These are phyloP conservation scores for Mytilinidion resinicola DNA, from an alignment of 495 filamentous ascomycete genomes.

Conservation along the genomic window DNA sequence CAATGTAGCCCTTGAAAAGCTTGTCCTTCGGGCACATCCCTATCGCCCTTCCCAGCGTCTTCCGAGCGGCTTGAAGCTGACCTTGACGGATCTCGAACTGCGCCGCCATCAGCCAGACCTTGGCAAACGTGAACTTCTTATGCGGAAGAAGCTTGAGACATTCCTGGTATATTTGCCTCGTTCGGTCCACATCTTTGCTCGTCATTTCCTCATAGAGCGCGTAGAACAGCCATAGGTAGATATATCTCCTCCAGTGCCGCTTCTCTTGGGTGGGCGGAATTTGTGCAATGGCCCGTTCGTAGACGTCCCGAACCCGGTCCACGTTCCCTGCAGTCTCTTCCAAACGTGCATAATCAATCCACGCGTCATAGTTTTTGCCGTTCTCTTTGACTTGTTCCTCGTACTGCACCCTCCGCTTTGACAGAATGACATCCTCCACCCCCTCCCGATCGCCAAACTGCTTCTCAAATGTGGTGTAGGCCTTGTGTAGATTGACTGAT, in stretches of 20 bases:
- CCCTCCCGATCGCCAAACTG: slow-evolving; percentile 92
- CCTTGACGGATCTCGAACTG: slow-evolving; percentile 89
- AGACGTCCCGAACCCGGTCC: slow-evolving; percentile 81
- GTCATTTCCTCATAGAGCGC: slow-evolving; percentile 90
- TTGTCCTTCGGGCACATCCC: slow-evolving; percentile 95
- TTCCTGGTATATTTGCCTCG: slow-evolving; percentile 83
- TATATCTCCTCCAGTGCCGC: slow-evolving; percentile 93
- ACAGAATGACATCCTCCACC: slow-evolving; percentile 88
- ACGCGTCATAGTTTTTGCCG: slow-evolving; percentile 87
- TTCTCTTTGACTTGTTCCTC: slow-evolving; percentile 91
- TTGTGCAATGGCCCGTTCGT: slow-evolving; percentile 93
- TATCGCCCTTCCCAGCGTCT: slow-evolving; percentile 80
- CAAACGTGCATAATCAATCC: slow-evolving; percentile 90
- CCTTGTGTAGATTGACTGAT: slow-evolving; percentile 76
- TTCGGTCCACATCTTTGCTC: slow-evolving; percentile 68
- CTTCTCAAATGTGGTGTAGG: slow-evolving; percentile 97
- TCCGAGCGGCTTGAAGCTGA: slow-evolving; percentile 71
- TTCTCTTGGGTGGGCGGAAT: slow-evolving; percentile 95
- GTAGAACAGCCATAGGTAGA: slow-evolving; percentile 97
- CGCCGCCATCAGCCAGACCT: slow-evolving; percentile 88
- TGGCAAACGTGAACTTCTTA: slow-evolving; percentile 96
- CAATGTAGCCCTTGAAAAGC: slow-evolving; percentile 87
- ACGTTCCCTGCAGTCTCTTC: slow-evolving; percentile 77
- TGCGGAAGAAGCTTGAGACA: slow-evolving; percentile 85
- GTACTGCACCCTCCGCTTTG: slow-evolving; percentile 91